Conservation (phyloP, 495 filamentous ascomycete species). For the Aspergillus avenaceus region DNA sequence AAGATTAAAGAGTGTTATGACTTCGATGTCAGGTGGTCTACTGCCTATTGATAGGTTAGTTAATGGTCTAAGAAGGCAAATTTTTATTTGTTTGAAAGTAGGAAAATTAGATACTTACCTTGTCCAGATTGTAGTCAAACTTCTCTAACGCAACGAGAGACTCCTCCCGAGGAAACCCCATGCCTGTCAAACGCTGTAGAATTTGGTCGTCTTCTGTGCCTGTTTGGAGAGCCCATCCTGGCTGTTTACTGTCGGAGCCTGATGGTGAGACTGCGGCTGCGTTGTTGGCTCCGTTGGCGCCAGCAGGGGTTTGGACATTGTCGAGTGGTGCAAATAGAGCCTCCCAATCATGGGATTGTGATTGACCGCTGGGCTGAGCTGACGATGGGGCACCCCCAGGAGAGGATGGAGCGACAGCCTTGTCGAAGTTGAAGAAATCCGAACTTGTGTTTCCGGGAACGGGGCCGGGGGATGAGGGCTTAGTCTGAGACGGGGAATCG, state of each 20-base stretch:
- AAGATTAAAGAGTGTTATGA: slow-evolving; percentile 1
- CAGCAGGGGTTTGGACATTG: slow-evolving; percentile 39
- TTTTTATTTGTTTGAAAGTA: too few species aligned
- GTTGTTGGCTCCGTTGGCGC: slow-evolving; percentile 18
- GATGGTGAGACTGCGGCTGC: not conserved
- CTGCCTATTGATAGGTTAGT: slow-evolving; percentile 9
- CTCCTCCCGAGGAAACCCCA: slow-evolving; percentile 81
- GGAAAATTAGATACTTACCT: too few species aligned
- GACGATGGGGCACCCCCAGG: slow-evolving; percentile 27
- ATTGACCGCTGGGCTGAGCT: slow-evolving; percentile 27
- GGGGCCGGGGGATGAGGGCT: slow-evolving; percentile 16
- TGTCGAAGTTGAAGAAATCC: slow-evolving; percentile 44
- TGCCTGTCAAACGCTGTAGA: slow-evolving; percentile 80
- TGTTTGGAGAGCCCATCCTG: slow-evolving; percentile 66
- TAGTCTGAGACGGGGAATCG: slow-evolving; percentile 43
- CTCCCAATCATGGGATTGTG: slow-evolving; percentile 77
- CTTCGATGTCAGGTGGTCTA: slow-evolving; percentile 16
- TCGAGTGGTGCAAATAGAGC: slow-evolving; percentile 85
- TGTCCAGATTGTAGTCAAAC: slow-evolving; percentile 91
- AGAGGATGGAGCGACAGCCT: slow-evolving; percentile 51
- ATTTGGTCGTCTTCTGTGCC: slow-evolving; percentile 87
- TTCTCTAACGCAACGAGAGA: slow-evolving; percentile 86
- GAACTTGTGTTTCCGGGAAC: slow-evolving; percentile 18
- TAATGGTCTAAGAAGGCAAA: too few species aligned
- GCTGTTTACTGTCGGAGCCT: slow-evolving; percentile 32